These are phyloP conservation scores for Hippophae tibetana DNA, from an alignment of 306 rosid genomes.

Conservation along the genomic window DNA sequence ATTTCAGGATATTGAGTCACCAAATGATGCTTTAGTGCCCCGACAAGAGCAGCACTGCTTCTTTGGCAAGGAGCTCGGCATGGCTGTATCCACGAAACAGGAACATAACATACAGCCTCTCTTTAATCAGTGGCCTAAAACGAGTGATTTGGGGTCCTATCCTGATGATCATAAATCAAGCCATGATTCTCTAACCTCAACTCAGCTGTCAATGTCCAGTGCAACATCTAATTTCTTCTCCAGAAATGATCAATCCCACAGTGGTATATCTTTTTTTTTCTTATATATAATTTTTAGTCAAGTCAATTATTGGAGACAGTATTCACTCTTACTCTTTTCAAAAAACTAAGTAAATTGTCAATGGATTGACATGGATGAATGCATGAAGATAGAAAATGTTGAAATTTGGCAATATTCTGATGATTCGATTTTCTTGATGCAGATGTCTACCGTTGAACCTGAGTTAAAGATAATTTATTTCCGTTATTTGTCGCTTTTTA, in stretches of 20 bases:
- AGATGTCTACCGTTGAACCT: constrained; percentile 17
- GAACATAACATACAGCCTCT: constrained; percentile 44
- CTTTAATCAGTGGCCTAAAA: constrained; percentile 50
- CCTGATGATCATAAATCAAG: constrained; percentile 26
- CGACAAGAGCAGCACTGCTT: constrained; percentile 24
- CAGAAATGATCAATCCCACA: constrained; percentile 12
- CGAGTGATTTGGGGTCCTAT: constrained; percentile 35
- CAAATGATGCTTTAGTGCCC: constrained; percentile 30
- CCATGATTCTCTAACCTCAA: constrained; percentile 29
- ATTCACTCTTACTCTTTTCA: neutral
- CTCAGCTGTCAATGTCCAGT: constrained; percentile 38
- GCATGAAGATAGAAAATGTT: no score
- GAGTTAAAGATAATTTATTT: neutral
- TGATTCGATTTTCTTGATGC: constrained; percentile 11
- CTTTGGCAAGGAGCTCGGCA: constrained; percentile 31
- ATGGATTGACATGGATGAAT: no score
- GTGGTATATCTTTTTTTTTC: constrained; percentile 1
- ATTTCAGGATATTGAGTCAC: constrained; percentile 29
- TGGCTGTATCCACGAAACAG: constrained; percentile 34
- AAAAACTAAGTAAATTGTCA: neutral
- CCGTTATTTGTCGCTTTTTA: neutral
- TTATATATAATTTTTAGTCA: neutral
- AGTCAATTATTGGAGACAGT: neutral
- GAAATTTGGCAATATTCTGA: neutral
- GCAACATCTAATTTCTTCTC: constrained; percentile 19